Conservation (phyloP, 192 early-diverging fungal species). For the Glomus cerebriforme region DNA sequence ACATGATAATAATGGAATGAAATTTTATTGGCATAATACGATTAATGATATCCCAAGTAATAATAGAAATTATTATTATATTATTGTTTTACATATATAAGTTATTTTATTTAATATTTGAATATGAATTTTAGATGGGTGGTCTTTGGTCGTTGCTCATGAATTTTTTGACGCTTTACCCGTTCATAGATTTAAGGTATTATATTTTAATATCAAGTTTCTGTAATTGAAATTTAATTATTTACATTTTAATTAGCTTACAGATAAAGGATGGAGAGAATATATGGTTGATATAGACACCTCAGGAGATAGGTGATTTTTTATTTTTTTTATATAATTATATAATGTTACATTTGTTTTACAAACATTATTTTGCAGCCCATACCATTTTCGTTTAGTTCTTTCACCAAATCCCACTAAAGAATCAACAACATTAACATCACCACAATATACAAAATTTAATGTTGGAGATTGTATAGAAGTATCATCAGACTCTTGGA, state of each 20-base stretch:
- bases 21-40: constrained; percentile 68
- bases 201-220: not conserved
- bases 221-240: not conserved
- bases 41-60: constrained; percentile 63
- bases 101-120: not conserved
- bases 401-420: constrained; percentile 64
- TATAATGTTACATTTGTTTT: not conserved
- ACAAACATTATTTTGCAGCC: constrained; percentile 36
- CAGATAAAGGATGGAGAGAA: constrained; percentile 85
- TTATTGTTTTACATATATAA: not conserved
- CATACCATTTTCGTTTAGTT: constrained; percentile 78
- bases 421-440: constrained; percentile 29
- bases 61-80: not conserved
- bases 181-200: constrained; percentile 73
- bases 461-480: constrained; percentile 80
- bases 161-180: constrained; percentile 99
- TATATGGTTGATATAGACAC: constrained; percentile 85
- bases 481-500: constrained; percentile 79
- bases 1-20: constrained; percentile 43
- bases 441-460: constrained; percentile 51
- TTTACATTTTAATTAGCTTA: constrained; percentile 48
- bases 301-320: constrained; percentile 47
- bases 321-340: not conserved
- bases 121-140: constrained; percentile 39
- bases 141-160: constrained; percentile 83